phyloP scores from a whole-genome alignment of 164 flowering plant species.

The Saururus chinensis region DNA sequence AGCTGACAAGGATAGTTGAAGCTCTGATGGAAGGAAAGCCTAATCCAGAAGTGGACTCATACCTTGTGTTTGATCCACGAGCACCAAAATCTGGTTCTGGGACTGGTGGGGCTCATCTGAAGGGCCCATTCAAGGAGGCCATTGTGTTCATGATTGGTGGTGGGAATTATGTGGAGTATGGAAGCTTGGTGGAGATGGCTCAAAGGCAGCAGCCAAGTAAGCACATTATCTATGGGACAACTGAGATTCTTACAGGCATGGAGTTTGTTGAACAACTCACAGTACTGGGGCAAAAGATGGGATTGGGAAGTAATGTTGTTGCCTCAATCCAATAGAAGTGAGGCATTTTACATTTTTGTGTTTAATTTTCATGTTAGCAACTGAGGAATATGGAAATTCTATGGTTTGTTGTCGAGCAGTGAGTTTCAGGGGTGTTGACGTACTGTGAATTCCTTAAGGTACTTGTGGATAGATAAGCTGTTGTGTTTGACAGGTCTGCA shows the following conservation, averaged over 20 bases:
- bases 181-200: conserved; percentile 81
- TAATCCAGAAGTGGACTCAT: conserved; percentile 80
- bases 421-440: too few relatives aligned
- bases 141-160: conserved; percentile 99
- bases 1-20: conserved; percentile 81
- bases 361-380: too few relatives aligned
- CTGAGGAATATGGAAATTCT: too few relatives aligned
- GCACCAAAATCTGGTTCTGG: conserved; percentile 72
- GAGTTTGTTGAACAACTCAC: conserved; percentile 92
- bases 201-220: conserved; percentile 62
- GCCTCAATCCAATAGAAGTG: conserved; percentile 1
- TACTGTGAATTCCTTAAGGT: too few relatives aligned
- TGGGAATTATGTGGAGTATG: conserved; percentile 89
- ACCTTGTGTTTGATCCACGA: conserved; percentile 78
- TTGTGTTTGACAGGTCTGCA: too few relatives aligned
- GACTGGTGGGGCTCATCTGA: conserved; percentile 45
- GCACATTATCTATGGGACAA: conserved; percentile 84
- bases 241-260: conserved; percentile 78
- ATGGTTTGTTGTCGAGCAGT: too few relatives aligned
- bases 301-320: conserved; percentile 33
- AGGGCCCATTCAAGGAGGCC: conserved; percentile 91
- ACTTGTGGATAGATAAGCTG: too few relatives aligned
- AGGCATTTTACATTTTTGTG: background rate
- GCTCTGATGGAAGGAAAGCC: conserved; percentile 89
- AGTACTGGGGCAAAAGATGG: conserved; percentile 85